Evolutionary conservation across 1,284 basidiomycete genomes (phyloP), one percentile per base, ranked within the genome.

Genomic region (Puccinia triticina): DNA sequence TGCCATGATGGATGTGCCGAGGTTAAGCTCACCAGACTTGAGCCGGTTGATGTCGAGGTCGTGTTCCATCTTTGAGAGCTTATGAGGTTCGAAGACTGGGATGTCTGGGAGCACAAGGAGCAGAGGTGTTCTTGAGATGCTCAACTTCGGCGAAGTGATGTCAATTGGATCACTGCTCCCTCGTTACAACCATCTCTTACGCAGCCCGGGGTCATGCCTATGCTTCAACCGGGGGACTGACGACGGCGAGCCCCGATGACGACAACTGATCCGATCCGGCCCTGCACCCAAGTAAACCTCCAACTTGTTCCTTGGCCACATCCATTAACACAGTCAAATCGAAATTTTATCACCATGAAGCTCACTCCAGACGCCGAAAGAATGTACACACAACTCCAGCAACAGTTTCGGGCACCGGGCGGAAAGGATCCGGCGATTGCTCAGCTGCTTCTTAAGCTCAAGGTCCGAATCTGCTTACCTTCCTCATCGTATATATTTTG

Each of bases 1-100:
- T 77, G 96, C 96, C 97, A 99, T 99, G 88, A 99, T 99, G 72
- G 96, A 98, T 80, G 96, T 99, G 93, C 96, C 86, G 18, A 84
- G 83, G 76, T 50, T 72, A n/a, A 83, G 43, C 67, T 79, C 77
- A 14, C 66, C 77, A 50, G 77, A 40, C 43, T 79, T 79, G 66
- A 79, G 67, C 29, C 76, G 59, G 46, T 78, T 78, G 46, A 78
- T 78, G 18, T 78, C 34, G 61, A 78, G 59, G 32, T 78, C 76
- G 61, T 48, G 64, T 67, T 78, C 76, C 76, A 78, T 78, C 29
- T 43, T 78, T 66, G 76, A 12, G 69, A 34, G 34, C 14, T 61
- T 37, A 2, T 37, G 29, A 34, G 64, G 21, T 67, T 67, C 18
- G 23, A n/a, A 40, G 26, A 23, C 43, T 72, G 46, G 2, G 14